Conservation (phyloP, 2,329 filamentous ascomycete genomes). For the Pezicula radicicola region DNA sequence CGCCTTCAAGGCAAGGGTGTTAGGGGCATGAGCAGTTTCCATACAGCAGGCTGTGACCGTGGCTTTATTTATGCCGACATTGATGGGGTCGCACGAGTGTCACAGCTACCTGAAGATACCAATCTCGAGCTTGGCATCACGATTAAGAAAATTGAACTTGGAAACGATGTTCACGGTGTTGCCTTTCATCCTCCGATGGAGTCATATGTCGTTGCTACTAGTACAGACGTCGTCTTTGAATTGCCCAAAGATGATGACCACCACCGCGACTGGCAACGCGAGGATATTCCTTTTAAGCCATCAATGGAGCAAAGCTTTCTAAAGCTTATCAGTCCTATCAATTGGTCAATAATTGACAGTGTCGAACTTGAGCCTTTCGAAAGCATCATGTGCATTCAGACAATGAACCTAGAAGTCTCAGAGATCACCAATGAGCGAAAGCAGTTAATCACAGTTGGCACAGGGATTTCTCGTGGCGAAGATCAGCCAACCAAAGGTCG, state of each 20-base stretch:
- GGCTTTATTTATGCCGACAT: slow-evolving; percentile 82
- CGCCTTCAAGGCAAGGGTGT: slow-evolving; percentile 66
- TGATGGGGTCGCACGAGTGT: slow-evolving; percentile 69
- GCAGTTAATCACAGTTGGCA: slow-evolving; percentile 80
- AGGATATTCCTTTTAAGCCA: slow-evolving; percentile 62
- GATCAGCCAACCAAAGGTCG: slow-evolving; percentile 82
- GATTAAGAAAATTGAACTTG: slow-evolving; percentile 67
- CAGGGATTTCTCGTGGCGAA: slow-evolving; percentile 82
- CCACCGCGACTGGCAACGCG: slow-evolving; percentile 71
- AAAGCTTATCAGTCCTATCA: slow-evolving; percentile 74
- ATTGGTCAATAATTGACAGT: slow-evolving; percentile 76
- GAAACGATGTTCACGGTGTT: slow-evolving; percentile 67
- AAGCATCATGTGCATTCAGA: slow-evolving; percentile 76
- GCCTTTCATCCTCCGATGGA: slow-evolving; percentile 73
- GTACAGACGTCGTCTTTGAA: slow-evolving; percentile 67
- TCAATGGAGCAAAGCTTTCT: slow-evolving; percentile 68
- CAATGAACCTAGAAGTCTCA: slow-evolving; percentile 82
- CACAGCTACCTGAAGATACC: slow-evolving; percentile 63
- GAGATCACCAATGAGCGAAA: slow-evolving; percentile 86
- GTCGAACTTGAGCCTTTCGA: slow-evolving; percentile 73
- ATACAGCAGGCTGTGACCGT: slow-evolving; percentile 72
- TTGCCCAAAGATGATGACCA: slow-evolving; percentile 86
- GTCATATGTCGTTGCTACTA: slow-evolving; percentile 75
- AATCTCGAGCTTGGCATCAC: slow-evolving; percentile 77
- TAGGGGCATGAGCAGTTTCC: slow-evolving; percentile 70